Percentiles rank a stretch among this genome's conserved stretches.
phyloP scores from a whole-genome alignment of 208 protist genomes.

The Leishmania gerbilli region DNA sequence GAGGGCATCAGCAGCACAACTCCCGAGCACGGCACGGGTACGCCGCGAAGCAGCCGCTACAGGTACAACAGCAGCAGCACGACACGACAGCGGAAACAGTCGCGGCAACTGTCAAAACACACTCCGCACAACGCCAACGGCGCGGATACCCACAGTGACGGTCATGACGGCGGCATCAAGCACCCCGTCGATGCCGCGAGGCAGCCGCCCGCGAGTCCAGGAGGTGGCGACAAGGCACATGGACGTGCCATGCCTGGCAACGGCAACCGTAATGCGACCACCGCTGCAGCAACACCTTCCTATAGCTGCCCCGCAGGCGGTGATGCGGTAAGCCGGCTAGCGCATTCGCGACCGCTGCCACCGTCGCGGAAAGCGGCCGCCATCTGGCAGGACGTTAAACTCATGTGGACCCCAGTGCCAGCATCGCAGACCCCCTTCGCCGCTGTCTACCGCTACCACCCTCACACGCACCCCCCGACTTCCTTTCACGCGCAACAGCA shows the following conservation, averaged over 20 bases:
- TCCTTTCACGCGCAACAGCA: neutral
- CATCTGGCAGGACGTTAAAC: conserved; percentile 19
- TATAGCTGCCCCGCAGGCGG: no score
- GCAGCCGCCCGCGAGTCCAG: neutral
- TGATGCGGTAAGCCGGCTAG: neutral
- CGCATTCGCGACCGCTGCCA: neutral
- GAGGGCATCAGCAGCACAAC: conserved; percentile 40
- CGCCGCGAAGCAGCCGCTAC: conserved; percentile 40
- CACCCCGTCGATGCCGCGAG: no score
- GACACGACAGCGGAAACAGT: neutral
- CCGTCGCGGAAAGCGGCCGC: conserved; percentile 4
- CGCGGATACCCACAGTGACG: neutral
- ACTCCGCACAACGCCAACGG: neutral
- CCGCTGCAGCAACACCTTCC: neutral
- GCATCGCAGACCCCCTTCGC: conserved; percentile 15
- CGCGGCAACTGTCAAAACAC: conserved; percentile 1
- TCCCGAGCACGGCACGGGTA: conserved; percentile 40
- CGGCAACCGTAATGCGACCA: neutral
- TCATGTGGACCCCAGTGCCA: conserved; percentile 23
- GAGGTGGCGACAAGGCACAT: neutral
- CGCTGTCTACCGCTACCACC: conserved; percentile 15
- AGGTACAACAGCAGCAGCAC: conserved; percentile 16
- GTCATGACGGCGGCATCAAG: neutral
- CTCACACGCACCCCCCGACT: neutral
- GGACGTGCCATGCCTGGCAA: neutral